phyloP scores from a whole-genome alignment of 1,284 basidiomycete species.

The Schizophyllum amplum region DNA sequence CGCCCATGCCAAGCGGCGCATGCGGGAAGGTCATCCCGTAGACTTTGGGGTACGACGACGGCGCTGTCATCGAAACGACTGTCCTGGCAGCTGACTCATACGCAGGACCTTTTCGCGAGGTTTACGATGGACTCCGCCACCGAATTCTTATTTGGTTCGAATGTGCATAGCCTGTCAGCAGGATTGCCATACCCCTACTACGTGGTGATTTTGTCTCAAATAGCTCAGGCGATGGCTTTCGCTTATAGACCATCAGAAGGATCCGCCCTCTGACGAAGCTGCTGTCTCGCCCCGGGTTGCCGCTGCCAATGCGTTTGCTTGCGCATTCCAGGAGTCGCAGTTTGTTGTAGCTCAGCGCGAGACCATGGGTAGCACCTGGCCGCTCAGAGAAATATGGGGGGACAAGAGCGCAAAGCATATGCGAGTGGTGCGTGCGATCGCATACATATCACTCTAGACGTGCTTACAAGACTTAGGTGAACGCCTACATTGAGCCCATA shows the following conservation, averaged over 20 bases:
- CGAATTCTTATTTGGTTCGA: slow-evolving; percentile 33
- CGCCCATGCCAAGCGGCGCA: slow-evolving; percentile 25
- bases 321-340: slow-evolving; percentile 12
- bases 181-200: slow-evolving; percentile 23
- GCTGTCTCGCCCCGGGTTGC: slow-evolving; percentile 6
- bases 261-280: not conserved
- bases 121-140: slow-evolving; percentile 39
- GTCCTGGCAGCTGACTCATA: not conserved
- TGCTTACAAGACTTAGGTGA: not conserved
- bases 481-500: slow-evolving; percentile 17
- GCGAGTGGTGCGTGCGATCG: slow-evolving; percentile 25
- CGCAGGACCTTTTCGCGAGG: slow-evolving; percentile 29
- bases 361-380: slow-evolving; percentile 29
- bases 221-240: not conserved
- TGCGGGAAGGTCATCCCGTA: slow-evolving; percentile 26
- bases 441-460: too few relatives aligned
- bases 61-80: too few relatives aligned
- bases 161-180: slow-evolving; percentile 21
- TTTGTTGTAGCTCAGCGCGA: slow-evolving; percentile 20
- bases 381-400: slow-evolving; percentile 27
- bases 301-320: slow-evolving; percentile 9
- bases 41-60: slow-evolving; percentile 32
- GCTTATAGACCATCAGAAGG: not conserved
- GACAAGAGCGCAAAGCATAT: slow-evolving; percentile 27
- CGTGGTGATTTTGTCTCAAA: slow-evolving; percentile 10